phyloP scores from a whole-genome alignment of 163 green algal species.

The Scenedesmus sp. region DNA sequence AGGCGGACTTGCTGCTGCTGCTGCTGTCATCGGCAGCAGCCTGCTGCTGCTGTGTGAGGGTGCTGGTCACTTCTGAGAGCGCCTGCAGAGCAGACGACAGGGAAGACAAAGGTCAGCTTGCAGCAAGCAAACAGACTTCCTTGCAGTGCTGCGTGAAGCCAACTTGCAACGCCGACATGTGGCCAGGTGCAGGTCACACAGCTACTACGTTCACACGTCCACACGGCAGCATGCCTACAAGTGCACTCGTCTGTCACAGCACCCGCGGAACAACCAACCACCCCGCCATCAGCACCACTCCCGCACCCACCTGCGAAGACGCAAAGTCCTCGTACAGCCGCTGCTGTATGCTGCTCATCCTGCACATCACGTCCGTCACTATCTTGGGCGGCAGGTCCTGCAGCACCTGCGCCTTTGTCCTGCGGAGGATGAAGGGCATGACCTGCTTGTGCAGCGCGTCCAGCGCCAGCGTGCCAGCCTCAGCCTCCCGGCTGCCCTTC shows the following conservation, averaged over 20 bases:
- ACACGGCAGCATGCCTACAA: not conserved
- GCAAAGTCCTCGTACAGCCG: slow-evolving; percentile 88
- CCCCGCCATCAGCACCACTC: not conserved
- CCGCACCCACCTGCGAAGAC: slow-evolving; percentile 16
- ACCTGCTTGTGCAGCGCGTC: slow-evolving; percentile 92
- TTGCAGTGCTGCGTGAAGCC: not conserved
- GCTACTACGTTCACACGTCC: not conserved
- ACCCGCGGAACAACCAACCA: not conserved
- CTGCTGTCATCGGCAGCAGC: slow-evolving; percentile 28
- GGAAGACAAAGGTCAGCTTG: too few species aligned
- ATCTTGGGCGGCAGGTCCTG: slow-evolving; percentile 98
- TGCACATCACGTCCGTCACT: slow-evolving; percentile 79
- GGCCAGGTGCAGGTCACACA: not conserved
- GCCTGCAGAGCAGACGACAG: slow-evolving; percentile 9
- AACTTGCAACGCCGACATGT: not conserved
- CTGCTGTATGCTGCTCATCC: slow-evolving; percentile 78
- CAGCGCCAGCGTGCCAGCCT: slow-evolving; percentile 90
- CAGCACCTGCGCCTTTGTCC: slow-evolving; percentile 97
- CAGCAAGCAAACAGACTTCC: too few species aligned
- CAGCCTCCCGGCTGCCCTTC: slow-evolving; percentile 79
- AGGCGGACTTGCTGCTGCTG: slow-evolving; percentile 30
- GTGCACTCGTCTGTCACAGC: not conserved
- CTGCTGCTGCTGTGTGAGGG: slow-evolving; percentile 11
- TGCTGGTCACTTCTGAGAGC: slow-evolving; percentile 54
- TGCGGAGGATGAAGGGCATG: slow-evolving; percentile 96